Evolutionary conservation across 1,284 basidiomycete species (phyloP).

Genomic region (Cystobasidiaceae sp.): DNA sequence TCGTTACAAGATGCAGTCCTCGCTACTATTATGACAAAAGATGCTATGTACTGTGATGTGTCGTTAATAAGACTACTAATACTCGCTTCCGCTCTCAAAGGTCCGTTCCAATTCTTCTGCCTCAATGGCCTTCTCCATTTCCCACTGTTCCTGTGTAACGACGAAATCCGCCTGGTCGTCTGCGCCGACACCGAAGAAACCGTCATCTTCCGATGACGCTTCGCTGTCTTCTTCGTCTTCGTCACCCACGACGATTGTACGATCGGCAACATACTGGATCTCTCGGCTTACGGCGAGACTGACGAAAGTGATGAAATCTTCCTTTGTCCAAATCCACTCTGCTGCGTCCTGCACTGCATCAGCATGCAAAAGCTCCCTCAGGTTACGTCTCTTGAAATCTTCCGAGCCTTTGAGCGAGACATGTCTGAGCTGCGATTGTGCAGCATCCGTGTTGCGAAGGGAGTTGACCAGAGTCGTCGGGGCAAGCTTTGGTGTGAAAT

Average conservation of each 20-base stretch:
- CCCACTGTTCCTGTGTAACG: constrained; percentile 37
- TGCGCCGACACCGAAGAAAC: neutral
- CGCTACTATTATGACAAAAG: neutral
- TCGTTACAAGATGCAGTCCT: constrained; percentile 36
- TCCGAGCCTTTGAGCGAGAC: constrained; percentile 19
- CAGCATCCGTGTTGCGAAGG: neutral
- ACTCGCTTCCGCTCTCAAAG: constrained; percentile 28
- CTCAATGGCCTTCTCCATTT: constrained; percentile 47
- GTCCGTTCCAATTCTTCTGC: constrained; percentile 52
- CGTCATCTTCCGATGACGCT: neutral
- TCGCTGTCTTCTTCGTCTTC: constrained; percentile 6
- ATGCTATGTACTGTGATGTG: neutral
- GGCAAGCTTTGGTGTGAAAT: constrained; percentile 7
- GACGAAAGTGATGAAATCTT: constrained; percentile 18
- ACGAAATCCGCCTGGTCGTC: constrained; percentile 23
- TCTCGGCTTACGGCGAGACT: constrained; percentile 2
- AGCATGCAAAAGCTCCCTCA: constrained; percentile 4
- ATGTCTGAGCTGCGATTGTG: neutral
- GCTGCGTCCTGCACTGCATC: neutral
- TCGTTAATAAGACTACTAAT: neutral
- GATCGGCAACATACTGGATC: constrained; percentile 9
- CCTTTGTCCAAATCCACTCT: constrained; percentile 20
- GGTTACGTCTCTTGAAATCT: constrained; percentile 13
- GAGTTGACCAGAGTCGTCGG: neutral
- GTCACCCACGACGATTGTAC: constrained; percentile 13